A percentile compares a stretch with the other conserved stretches of the same genome.
Conservation (phyloP, 2,329 filamentous ascomycete genomes). For the Aureobasidium sp. region DNA sequence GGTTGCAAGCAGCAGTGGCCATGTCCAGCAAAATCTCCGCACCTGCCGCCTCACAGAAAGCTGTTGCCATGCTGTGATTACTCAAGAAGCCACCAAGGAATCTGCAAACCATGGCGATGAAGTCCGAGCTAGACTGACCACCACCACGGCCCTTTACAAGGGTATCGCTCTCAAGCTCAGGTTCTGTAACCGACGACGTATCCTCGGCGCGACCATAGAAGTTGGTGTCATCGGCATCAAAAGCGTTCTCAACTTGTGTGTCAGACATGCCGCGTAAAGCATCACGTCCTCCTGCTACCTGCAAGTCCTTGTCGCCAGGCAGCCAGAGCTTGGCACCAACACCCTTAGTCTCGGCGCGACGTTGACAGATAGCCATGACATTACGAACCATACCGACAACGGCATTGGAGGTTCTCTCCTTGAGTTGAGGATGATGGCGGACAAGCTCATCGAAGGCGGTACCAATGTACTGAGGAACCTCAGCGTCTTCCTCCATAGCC, state of each 20-base stretch:
- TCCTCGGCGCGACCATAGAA: not conserved
- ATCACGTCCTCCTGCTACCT: constrained; percentile 49
- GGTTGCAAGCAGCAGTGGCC: constrained; percentile 70
- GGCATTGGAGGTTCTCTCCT: constrained; percentile 71
- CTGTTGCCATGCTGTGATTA: constrained; percentile 62
- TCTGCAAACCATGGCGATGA: constrained; percentile 61
- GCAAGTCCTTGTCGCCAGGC: constrained; percentile 47
- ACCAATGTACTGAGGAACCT: constrained; percentile 66
- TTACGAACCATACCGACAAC: constrained; percentile 82
- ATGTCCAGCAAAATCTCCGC: constrained; percentile 79
- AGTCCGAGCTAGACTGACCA: constrained; percentile 16
- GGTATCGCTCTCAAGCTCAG: constrained; percentile 12
- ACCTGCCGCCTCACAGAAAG: constrained; percentile 71
- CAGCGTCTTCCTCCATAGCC: constrained; percentile 66
- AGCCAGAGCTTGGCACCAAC: constrained; percentile 74
- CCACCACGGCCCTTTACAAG: constrained; percentile 7
- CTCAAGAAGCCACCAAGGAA: constrained; percentile 73
- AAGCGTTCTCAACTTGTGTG: not conserved
- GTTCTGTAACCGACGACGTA: not conserved
- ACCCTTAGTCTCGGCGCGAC: constrained; percentile 58
- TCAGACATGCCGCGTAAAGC: constrained; percentile 26
- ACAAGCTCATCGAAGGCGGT: constrained; percentile 88
- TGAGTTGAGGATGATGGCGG: constrained; percentile 81
- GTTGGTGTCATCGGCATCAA: constrained; percentile 2
- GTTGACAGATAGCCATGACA: constrained; percentile 64